These are phyloP conservation scores for Colletotrichum cereale DNA, from an alignment of 2,329 filamentous ascomycete genomes.

Conservation along the genomic window DNA sequence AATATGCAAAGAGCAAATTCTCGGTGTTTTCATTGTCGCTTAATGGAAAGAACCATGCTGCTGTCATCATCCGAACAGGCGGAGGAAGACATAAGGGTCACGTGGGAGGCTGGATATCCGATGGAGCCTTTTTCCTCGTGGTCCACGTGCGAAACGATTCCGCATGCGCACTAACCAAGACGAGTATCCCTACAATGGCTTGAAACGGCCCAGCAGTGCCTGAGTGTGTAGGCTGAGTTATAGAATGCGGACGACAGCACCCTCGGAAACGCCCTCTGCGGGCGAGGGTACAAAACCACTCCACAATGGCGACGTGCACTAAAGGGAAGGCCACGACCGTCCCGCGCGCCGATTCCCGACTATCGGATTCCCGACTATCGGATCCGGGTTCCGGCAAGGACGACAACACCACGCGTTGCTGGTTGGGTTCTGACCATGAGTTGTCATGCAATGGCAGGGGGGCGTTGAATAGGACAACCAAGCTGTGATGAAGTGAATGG, in stretches of 20 bases:
- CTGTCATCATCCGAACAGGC: neutral
- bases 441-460: neutral
- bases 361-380: neutral
- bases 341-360: neutral
- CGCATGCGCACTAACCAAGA: neutral
- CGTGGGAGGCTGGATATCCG: neutral
- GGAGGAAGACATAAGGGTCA: neutral
- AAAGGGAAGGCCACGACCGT: neutral
- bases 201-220: constrained; percentile 4
- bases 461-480: neutral
- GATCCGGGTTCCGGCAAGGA: constrained; percentile 1
- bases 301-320: neutral
- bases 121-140: neutral
- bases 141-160: neutral
- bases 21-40: too few relatives aligned
- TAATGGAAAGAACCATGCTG: neutral
- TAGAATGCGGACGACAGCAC: neutral
- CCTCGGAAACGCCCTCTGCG: neutral
- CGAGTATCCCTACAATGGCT: neutral
- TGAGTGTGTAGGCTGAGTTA: neutral
- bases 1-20: neutral
- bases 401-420: neutral
- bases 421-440: neutral
- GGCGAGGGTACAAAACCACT: neutral
- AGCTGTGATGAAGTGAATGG: neutral